phyloP scores from a whole-genome alignment of 495 filamentous ascomycete genomes.

The Annulohypoxylon nitens region DNA sequence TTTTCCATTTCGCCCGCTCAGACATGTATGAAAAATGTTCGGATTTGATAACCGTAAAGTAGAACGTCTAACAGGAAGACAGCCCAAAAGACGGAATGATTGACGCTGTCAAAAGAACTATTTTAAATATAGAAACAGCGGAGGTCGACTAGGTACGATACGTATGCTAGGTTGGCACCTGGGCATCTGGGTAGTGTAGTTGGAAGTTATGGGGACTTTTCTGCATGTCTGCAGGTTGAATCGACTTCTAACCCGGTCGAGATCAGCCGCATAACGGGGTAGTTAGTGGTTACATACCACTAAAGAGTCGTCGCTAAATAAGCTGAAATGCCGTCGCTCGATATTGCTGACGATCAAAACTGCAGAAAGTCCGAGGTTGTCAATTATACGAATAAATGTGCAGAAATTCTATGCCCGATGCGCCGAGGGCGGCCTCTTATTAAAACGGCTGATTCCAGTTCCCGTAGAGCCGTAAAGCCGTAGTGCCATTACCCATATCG shows the following conservation, averaged over 20 bases:
- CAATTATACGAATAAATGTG: background rate
- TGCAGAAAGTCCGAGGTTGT: slow-evolving; percentile 4
- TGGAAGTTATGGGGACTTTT: slow-evolving; percentile 8
- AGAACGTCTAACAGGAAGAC: background rate
- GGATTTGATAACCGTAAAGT: background rate
- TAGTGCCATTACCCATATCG: background rate
- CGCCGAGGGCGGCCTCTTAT: slow-evolving; percentile 14
- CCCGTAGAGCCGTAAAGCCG: background rate
- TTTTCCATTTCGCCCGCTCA: background rate
- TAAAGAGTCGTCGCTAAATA: background rate
- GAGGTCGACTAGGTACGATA: background rate
- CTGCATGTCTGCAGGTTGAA: slow-evolving; percentile 9
- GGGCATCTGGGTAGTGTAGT: background rate
- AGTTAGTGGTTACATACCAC: slow-evolving; percentile 18
- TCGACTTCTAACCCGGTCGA: slow-evolving; percentile 1
- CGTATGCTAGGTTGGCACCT: background rate
- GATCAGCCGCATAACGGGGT: slow-evolving; percentile 7
- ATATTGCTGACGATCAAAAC: background rate
- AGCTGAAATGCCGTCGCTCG: background rate
- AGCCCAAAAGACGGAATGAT: background rate
- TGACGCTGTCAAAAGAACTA: background rate
- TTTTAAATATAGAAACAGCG: slow-evolving; percentile 11
- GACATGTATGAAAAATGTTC: background rate
- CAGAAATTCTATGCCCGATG: background rate
- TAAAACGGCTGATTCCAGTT: background rate